Percentiles rank a stretch among this genome's conserved stretches.
Evolutionary conservation across 805 yeast genomes (phyloP).

Genomic region (Saccharomycopsis schoenii): DNA sequence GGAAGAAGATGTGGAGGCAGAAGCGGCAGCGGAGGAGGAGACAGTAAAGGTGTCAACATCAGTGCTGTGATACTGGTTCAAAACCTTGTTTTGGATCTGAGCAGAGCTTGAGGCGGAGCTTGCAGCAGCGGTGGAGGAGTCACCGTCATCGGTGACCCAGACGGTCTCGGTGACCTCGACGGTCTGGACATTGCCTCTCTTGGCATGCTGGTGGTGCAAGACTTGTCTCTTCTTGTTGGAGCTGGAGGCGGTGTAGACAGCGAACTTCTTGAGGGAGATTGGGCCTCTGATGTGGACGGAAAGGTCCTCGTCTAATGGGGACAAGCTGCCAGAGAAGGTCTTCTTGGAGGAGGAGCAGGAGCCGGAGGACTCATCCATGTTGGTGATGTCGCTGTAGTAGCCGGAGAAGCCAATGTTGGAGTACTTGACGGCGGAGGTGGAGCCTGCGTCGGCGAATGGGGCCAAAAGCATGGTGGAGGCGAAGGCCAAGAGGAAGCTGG

Average conservation of each 20-base stretch:
- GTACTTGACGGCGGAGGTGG: conserved; percentile 59
- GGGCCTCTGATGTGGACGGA: conserved; percentile 92
- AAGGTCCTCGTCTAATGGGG: conserved; percentile 81
- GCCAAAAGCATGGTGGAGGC: conserved; percentile 24
- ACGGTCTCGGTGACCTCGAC: conserved; percentile 75
- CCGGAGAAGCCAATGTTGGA: conserved; percentile 77
- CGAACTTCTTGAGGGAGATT: conserved; percentile 68
- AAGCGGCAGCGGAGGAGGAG: conserved; percentile 22
- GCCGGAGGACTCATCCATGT: conserved; percentile 66
- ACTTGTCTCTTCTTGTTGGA: conserved; percentile 28
- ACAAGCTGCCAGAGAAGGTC: conserved; percentile 58
- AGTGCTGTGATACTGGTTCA: conserved; percentile 20
- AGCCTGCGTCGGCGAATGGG: conserved; percentile 36
- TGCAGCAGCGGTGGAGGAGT: conserved; percentile 24
- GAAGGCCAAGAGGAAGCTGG: conserved; percentile 4
- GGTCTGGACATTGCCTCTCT: conserved; percentile 51
- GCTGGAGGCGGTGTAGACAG: conserved; percentile 61
- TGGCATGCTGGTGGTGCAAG: conserved; percentile 40
- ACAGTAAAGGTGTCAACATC: conserved; percentile 14
- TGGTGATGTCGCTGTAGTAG: conserved; percentile 67
- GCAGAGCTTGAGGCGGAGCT: conserved; percentile 16
- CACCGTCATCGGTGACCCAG: conserved; percentile 50
- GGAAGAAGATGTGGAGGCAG: conserved; percentile 21
- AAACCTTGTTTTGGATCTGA: conserved; percentile 11
- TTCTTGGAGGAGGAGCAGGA: conserved; percentile 49